Conservation (phyloP, 1,284 basidiomycete genomes). For the Austroboletus novae-zelandiae region DNA sequence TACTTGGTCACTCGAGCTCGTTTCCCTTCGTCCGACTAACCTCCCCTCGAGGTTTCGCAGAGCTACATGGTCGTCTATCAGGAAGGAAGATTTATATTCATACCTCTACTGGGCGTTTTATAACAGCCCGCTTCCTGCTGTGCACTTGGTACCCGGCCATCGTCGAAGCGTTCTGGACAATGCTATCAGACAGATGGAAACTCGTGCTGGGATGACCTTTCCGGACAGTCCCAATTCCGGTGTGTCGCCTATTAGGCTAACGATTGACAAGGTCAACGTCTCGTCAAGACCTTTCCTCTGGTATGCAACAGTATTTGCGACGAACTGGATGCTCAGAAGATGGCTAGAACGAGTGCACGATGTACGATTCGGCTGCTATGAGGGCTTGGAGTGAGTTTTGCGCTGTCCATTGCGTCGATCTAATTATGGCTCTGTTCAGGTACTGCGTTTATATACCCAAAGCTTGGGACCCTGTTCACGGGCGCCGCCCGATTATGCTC, state of each 20-base stretch:
- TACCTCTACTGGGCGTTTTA: slow-evolving; percentile 90
- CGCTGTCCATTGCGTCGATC: background rate
- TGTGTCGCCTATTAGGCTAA: slow-evolving; percentile 67
- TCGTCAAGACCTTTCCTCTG: slow-evolving; percentile 68
- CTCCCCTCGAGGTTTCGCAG: slow-evolving; percentile 59
- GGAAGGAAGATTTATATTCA: slow-evolving; percentile 59
- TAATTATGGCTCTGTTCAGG: slow-evolving; percentile 36
- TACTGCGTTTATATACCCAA: slow-evolving; percentile 74
- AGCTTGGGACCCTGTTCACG: slow-evolving; percentile 55
- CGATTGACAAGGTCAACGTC: slow-evolving; percentile 76
- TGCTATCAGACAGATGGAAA: slow-evolving; percentile 64
- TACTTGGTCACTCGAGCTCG: slow-evolving; percentile 20
- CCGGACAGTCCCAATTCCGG: slow-evolving; percentile 59
- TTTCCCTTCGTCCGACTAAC: slow-evolving; percentile 4
- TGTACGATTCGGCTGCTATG: slow-evolving; percentile 47
- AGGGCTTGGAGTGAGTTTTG: slow-evolving; percentile 60
- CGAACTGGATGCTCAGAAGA: slow-evolving; percentile 51
- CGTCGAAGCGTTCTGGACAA: slow-evolving; percentile 55
- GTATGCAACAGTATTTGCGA: slow-evolving; percentile 59
- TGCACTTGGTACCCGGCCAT: slow-evolving; percentile 44
- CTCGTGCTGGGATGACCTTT: slow-evolving; percentile 67
- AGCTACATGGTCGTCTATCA: slow-evolving; percentile 72
- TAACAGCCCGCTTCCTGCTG: slow-evolving; percentile 56
- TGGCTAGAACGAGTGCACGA: slow-evolving; percentile 47
- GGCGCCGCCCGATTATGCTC: slow-evolving; percentile 74